phyloP scores from a whole-genome alignment of 108 stramenopile genomes.

The Stephanodiscus minutulus region DNA sequence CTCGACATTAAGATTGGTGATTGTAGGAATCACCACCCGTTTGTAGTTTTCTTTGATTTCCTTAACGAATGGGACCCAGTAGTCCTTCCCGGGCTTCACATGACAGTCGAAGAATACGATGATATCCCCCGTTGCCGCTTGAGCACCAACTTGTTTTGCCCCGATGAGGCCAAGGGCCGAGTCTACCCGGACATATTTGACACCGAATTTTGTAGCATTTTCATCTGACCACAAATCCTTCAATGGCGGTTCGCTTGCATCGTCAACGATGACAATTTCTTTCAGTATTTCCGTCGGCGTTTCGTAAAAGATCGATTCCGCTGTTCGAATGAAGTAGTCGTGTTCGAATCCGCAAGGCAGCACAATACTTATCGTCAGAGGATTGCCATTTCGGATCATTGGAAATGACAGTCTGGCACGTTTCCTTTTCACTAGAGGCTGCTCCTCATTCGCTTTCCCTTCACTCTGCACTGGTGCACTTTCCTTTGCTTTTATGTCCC shows the following conservation, averaged over 20 bases:
- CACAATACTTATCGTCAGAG: conserved; percentile 43
- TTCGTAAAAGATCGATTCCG: conserved; percentile 33
- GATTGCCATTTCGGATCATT: conserved; percentile 9
- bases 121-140: conserved; percentile 46
- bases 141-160: conserved; percentile 43
- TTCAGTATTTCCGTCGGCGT: conserved; percentile 39
- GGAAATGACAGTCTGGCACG: conserved; percentile 21
- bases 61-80: conserved; percentile 44
- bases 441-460: neutral
- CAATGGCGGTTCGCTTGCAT: conserved; percentile 42
- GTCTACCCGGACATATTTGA: conserved; percentile 40
- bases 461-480: neutral
- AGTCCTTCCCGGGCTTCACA: conserved; percentile 41
- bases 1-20: conserved; percentile 46
- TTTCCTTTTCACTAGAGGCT: conserved; percentile 2
- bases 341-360: conserved; percentile 50
- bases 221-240: conserved; percentile 23
- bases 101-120: conserved; percentile 52
- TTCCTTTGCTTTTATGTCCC: neutral
- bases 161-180: conserved; percentile 40
- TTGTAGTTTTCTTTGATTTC: conserved; percentile 40
- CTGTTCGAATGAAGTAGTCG: conserved; percentile 39
- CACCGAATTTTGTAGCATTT: conserved; percentile 31
- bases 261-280: conserved; percentile 46
- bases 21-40: conserved; percentile 45